Conservation (phyloP, 2,329 filamentous ascomycete species). For the Epichloe scottii region DNA sequence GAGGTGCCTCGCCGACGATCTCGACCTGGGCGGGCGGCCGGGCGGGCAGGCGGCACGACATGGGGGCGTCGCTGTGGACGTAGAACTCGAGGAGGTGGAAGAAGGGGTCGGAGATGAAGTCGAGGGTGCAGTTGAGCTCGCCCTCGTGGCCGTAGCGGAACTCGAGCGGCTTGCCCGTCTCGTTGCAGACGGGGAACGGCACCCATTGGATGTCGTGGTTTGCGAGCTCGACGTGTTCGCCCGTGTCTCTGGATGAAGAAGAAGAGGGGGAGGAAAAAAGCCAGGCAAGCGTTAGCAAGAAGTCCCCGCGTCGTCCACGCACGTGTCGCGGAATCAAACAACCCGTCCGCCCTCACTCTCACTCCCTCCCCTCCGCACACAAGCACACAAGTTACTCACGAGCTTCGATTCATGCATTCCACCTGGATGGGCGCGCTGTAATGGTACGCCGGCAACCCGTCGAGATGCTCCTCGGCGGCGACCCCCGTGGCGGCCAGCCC, state of each 20-base stretch:
- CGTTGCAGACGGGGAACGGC: conserved; percentile 81
- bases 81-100: conserved; percentile 94
- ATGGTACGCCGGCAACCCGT: conserved; percentile 46
- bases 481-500: conserved; percentile 7
- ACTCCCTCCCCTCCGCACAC: no score
- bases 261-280: background rate
- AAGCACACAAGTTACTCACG: conserved; percentile 27
- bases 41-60: conserved; percentile 80
- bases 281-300: background rate
- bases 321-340: no score
- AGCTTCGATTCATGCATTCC: conserved; percentile 62
- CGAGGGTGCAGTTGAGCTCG: conserved; percentile 76
- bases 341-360: background rate
- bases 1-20: conserved; percentile 37
- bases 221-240: conserved; percentile 75
- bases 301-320: no score
- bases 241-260: conserved; percentile 54
- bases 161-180: conserved; percentile 70
- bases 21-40: conserved; percentile 50
- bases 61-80: conserved; percentile 88
- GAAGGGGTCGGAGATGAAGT: conserved; percentile 64
- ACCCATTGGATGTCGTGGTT: conserved; percentile 81
- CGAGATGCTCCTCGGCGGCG: conserved; percentile 15
- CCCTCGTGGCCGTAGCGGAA: conserved; percentile 73
- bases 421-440: conserved; percentile 57